These are phyloP conservation scores for Thelonectria rubi DNA, from an alignment of 2,329 filamentous ascomycete genomes.

Conservation along the genomic window DNA sequence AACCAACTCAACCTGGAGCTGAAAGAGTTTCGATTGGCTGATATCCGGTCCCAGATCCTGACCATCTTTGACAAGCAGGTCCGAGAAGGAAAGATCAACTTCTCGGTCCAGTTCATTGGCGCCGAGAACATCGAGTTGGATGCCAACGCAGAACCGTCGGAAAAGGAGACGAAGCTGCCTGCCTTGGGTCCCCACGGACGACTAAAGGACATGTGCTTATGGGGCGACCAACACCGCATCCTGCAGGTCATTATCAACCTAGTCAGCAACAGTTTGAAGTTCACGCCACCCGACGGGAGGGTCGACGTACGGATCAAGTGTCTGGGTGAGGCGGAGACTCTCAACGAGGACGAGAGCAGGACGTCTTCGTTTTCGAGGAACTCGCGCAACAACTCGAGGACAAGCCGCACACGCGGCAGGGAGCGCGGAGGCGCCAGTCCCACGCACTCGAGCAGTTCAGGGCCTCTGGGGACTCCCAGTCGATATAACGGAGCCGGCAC, in stretches of 20 bases:
- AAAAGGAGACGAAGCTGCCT: constrained; percentile 55
- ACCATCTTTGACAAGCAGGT: constrained; percentile 93
- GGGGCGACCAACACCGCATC: constrained; percentile 92
- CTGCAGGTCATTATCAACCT: constrained; percentile 94
- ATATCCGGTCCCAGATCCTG: constrained; percentile 82
- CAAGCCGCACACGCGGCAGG: constrained; percentile 52
- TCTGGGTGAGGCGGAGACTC: constrained; percentile 64
- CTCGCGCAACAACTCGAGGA: constrained; percentile 55
- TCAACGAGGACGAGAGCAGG: constrained; percentile 57
- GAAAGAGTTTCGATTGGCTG: constrained; percentile 84
- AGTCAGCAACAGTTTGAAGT: constrained; percentile 91
- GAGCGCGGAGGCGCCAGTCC: constrained; percentile 58
- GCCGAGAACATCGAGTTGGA: constrained; percentile 37
- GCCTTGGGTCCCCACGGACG: constrained; percentile 72
- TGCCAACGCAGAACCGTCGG: constrained; percentile 46
- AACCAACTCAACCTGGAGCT: constrained; percentile 84
- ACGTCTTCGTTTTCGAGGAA: constrained; percentile 62
- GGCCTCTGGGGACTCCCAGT: constrained; percentile 37
- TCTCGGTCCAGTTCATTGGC: constrained; percentile 75
- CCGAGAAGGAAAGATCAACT: constrained; percentile 77
- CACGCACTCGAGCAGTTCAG: constrained; percentile 61
- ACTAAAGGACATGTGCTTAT: constrained; percentile 85
- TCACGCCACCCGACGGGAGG: constrained; percentile 79
- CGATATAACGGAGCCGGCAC: constrained; percentile 53
- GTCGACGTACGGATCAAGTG: constrained; percentile 82